Evolutionary conservation across 257 asterid species (phyloP).

Genomic region (Fraxinus excelsior): DNA sequence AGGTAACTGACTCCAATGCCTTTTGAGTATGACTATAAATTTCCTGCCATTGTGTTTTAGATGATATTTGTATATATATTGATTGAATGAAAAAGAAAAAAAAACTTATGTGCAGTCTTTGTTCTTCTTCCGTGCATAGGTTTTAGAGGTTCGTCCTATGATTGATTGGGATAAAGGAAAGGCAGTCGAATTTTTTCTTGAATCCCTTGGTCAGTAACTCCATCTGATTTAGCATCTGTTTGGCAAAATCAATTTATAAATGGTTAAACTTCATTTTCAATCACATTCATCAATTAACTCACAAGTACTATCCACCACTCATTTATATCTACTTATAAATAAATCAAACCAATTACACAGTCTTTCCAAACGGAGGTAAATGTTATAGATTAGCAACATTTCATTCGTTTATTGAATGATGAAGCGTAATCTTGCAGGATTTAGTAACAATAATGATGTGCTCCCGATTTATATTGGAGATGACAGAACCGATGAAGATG

Average conservation of each 20-base stretch:
- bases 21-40: background rate
- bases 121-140: constrained; percentile 42
- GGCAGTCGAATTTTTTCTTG: constrained; percentile 88
- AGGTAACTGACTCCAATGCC: constrained; percentile 37
- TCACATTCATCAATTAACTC: no score
- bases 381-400: background rate
- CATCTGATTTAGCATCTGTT: background rate
- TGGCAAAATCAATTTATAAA: no score
- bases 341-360: no score
- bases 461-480: constrained; percentile 90
- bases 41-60: background rate
- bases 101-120: background rate
- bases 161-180: constrained; percentile 97
- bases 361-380: background rate
- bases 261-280: no score
- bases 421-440: constrained; percentile 43
- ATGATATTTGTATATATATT: background rate
- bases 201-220: constrained; percentile 72
- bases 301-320: no score
- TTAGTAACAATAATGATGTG: constrained; percentile 47
- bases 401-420: background rate
- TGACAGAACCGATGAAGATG: constrained; percentile 92
- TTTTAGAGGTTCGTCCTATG: constrained; percentile 92
- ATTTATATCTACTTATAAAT: no score
- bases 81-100: background rate